These are phyloP conservation scores for Polytrichum formosum DNA, from an alignment of 225 moss, liverwort and hornwort species.

Conservation along the genomic window DNA sequence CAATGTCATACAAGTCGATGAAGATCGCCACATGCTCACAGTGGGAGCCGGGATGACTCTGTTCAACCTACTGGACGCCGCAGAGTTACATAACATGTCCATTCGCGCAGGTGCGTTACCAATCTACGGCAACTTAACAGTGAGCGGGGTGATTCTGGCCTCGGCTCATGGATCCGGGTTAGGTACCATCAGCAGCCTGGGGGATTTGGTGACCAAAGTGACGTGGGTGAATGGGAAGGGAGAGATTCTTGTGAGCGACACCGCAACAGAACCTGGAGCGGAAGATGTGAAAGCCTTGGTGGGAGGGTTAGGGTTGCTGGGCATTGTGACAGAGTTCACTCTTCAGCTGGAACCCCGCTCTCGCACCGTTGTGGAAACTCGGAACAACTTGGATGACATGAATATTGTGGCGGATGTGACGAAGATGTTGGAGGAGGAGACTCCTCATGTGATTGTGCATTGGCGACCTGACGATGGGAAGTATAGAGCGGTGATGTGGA, in stretches of 20 bases:
- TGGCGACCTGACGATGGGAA: conserved; percentile 39
- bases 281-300: conserved; percentile 43
- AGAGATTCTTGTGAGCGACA: conserved; percentile 33
- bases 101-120: conserved; percentile 27
- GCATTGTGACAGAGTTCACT: conserved; percentile 46
- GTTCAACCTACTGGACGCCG: conserved; percentile 28
- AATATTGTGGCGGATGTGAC: conserved; percentile 27
- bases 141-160: conserved; percentile 35
- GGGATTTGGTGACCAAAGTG: conserved; percentile 22
- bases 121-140: conserved; percentile 39
- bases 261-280: conserved; percentile 20
- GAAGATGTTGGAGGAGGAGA: conserved; percentile 22
- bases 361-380: conserved; percentile 21
- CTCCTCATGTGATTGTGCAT: conserved; percentile 29
- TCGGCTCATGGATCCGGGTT: conserved; percentile 42
- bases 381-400: conserved; percentile 21
- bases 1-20: conserved; percentile 26
- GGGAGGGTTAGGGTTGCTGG: conserved; percentile 45
- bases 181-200: conserved; percentile 22
- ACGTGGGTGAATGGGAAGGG: conserved; percentile 52
- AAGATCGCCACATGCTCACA: conserved; percentile 19
- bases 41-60: conserved; percentile 51
- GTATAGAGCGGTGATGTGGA: conserved; percentile 16
- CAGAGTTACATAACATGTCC: conserved; percentile 34
- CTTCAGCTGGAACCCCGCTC: conserved; percentile 42